A percentile compares a stretch with the other conserved stretches of the same genome.
phyloP scores from a whole-genome alignment of 2,329 filamentous ascomycete genomes.

The Ophiocordyceps unilateralis region DNA sequence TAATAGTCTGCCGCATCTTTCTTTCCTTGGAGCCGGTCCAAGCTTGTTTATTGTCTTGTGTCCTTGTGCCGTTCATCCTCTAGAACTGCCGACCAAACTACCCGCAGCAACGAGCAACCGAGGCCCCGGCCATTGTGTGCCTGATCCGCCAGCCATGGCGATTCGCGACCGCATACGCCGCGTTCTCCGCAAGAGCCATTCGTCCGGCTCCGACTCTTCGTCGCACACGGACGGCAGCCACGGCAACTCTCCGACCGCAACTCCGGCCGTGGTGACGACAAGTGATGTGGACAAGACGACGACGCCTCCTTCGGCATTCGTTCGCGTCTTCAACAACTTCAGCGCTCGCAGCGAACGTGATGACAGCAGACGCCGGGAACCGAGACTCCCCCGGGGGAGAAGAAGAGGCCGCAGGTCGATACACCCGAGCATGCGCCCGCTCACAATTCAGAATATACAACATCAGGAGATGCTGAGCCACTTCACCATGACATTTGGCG shows the following conservation, averaged over 20 bases:
- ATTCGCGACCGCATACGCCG: slow-evolving; percentile 25
- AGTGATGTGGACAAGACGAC: slow-evolving; percentile 14
- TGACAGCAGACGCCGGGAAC: slow-evolving; percentile 1
- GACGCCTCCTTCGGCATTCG: slow-evolving; percentile 12
- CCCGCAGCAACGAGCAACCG: too few species aligned
- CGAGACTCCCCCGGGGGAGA: not conserved
- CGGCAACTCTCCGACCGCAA: slow-evolving; percentile 12
- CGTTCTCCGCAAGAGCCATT: slow-evolving; percentile 19
- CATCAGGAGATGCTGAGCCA: slow-evolving; percentile 28
- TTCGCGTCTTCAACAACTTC: slow-evolving; percentile 14
- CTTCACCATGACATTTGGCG: slow-evolving; percentile 29
- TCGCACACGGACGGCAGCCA: slow-evolving; percentile 16
- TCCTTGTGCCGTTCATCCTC: too few species aligned
- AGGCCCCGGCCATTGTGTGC: too few species aligned
- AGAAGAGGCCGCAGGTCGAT: slow-evolving; percentile 10
- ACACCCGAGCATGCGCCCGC: slow-evolving; percentile 27
- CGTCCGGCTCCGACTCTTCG: slow-evolving; percentile 12
- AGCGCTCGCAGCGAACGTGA: slow-evolving; percentile 7
- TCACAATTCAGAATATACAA: slow-evolving; percentile 26
- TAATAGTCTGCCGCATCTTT: not conserved
- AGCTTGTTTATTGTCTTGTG: not conserved
- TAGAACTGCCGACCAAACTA: too few species aligned
- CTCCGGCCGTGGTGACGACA: slow-evolving; percentile 10
- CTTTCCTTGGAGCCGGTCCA: not conserved
- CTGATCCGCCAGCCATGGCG: slow-evolving; percentile 16